Conservation (phyloP, 768 basidiomycete species). For the Phaeotremella skinneri region DNA sequence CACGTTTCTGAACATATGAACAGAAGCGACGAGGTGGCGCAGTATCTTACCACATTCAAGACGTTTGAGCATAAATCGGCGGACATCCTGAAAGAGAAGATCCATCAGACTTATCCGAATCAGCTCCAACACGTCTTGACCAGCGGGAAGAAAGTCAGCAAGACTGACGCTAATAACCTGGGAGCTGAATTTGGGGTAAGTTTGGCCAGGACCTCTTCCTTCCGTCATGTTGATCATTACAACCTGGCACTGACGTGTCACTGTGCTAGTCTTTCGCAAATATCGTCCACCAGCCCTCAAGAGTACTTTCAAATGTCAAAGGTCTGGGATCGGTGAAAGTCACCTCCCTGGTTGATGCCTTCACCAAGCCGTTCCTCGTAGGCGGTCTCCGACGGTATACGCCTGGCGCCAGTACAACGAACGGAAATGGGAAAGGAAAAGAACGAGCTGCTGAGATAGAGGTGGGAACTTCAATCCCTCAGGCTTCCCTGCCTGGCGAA, state of each 20-base stretch:
- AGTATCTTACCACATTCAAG: constrained; percentile 87
- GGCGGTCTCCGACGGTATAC: constrained; percentile 28
- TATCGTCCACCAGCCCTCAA: constrained; percentile 69
- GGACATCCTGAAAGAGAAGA: constrained; percentile 87
- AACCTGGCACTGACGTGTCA: background rate
- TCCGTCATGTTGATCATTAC: background rate
- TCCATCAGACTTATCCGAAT: constrained; percentile 82
- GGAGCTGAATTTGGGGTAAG: constrained; percentile 86
- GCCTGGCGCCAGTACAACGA: background rate
- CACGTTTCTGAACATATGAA: background rate
- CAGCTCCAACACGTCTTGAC: constrained; percentile 80
- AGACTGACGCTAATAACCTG: constrained; percentile 93
- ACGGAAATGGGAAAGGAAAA: background rate
- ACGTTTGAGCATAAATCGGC: constrained; percentile 91
- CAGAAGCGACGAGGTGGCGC: constrained; percentile 86
- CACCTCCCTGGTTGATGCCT: constrained; percentile 81
- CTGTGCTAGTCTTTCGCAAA: constrained; percentile 72
- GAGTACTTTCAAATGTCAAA: constrained; percentile 76
- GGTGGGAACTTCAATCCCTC: background rate
- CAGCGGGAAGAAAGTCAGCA: constrained; percentile 88
- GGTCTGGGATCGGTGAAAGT: constrained; percentile 95
- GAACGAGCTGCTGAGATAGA: constrained; percentile 4
- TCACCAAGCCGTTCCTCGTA: constrained; percentile 72
- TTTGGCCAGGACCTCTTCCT: constrained; percentile 12
- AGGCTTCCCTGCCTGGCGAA: constrained; percentile 7